phyloP scores from a whole-genome alignment of 257 asterid genomes.

The Leonotis leonurus region DNA sequence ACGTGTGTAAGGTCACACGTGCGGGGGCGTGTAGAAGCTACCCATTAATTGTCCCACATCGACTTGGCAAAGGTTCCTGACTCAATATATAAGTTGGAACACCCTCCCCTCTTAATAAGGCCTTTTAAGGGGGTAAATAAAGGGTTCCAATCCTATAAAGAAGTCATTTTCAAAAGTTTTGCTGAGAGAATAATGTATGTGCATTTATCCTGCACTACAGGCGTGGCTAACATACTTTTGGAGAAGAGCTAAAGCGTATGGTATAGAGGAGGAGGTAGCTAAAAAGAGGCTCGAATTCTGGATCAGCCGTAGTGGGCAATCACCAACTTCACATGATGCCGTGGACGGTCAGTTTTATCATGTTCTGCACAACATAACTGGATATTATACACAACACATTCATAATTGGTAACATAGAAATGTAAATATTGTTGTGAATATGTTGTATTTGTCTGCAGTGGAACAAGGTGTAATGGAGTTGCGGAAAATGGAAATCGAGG shows the following conservation, averaged over 20 bases:
- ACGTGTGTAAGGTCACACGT: no score
- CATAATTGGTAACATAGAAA: background rate
- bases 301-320: constrained; percentile 76
- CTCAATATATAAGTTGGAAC: no score
- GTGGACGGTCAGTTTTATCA: constrained; percentile 54
- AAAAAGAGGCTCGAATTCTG: constrained; percentile 64
- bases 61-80: no score
- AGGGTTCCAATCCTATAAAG: no score
- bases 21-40: no score
- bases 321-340: constrained; percentile 88
- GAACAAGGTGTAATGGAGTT: constrained; percentile 82
- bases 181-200: background rate
- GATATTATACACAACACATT: background rate
- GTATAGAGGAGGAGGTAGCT: constrained; percentile 77
- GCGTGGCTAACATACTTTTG: constrained; percentile 96
- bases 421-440: no score
- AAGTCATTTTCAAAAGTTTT: background rate
- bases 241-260: constrained; percentile 86
- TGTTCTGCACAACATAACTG: background rate
- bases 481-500: constrained; percentile 76
- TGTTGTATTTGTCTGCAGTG: constrained; percentile 36
- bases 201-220: constrained; percentile 22
- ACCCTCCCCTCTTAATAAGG: no score
- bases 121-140: no score
- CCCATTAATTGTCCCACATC: no score